A percentile compares a stretch with the other conserved stretches of the same genome.
Evolutionary conservation across 139 green algal species (phyloP).

Genomic region (Closterium sp.): DNA sequence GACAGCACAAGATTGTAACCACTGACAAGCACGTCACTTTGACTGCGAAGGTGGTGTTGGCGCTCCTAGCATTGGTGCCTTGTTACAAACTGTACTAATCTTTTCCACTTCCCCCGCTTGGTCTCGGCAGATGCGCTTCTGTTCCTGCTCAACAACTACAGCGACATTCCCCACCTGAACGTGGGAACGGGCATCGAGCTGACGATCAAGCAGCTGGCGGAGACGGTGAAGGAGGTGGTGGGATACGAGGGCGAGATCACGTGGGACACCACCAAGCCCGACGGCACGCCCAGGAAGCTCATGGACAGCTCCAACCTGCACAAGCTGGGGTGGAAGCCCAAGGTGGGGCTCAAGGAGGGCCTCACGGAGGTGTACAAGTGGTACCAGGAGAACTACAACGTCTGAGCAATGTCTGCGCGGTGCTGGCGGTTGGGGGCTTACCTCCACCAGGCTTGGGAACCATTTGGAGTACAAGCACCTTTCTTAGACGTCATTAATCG

Average conservation of each 20-base stretch:
- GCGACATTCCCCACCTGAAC: conserved; percentile 38
- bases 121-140: conserved; percentile 40
- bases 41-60: no score
- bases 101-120: no score
- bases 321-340: conserved; percentile 30
- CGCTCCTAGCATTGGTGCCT: no score
- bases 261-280: conserved; percentile 46
- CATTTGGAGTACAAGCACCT: no score
- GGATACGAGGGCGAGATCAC: conserved; percentile 41
- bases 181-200: conserved; percentile 45
- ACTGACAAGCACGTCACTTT: no score
- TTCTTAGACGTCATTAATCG: no score
- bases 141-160: conserved; percentile 53
- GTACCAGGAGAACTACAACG: conserved; percentile 48
- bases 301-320: conserved; percentile 44
- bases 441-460: no score
- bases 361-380: conserved; percentile 48
- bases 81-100: no score
- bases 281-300: conserved; percentile 46
- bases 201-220: conserved; percentile 44
- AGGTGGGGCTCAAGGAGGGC: conserved; percentile 40
- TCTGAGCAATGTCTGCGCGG: background rate
- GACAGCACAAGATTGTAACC: no score
- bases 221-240: conserved; percentile 50
- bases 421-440: no score